phyloP scores from a whole-genome alignment of 257 asterid species.

The Rauvolfia tetraphylla region DNA sequence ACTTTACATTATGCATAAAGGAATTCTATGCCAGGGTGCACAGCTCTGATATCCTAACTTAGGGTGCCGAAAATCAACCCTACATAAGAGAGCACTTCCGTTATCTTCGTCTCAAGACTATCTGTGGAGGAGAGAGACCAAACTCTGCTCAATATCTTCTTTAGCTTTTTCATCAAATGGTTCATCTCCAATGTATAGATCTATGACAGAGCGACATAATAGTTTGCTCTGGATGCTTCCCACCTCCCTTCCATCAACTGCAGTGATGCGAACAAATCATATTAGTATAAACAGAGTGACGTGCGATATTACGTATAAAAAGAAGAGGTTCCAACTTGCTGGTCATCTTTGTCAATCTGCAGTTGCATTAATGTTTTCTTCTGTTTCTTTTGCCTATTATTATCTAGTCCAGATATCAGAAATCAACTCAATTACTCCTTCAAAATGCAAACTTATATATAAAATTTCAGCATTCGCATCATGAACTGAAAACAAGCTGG shows the following conservation, averaged over 20 bases:
- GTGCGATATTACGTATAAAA: background rate
- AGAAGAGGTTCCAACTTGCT: background rate
- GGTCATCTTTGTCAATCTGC: background rate
- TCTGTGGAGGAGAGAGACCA: conserved; percentile 61
- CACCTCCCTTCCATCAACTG: conserved; percentile 83
- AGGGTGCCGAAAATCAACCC: background rate
- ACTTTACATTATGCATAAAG: background rate
- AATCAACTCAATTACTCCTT: background rate
- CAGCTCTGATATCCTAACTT: background rate
- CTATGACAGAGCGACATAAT: conserved; percentile 69
- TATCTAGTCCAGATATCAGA: background rate
- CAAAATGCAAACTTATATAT: background rate
- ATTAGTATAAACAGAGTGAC: background rate
- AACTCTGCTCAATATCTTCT: conserved; percentile 58
- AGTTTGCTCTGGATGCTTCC: conserved; percentile 83
- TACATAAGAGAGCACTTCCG: background rate
- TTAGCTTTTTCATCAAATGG: conserved; percentile 86
- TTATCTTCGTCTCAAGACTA: conserved; percentile 6
- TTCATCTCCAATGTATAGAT: conserved; percentile 78
- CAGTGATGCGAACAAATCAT: conserved; percentile 12
- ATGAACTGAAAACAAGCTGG: background rate
- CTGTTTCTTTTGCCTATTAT: background rate
- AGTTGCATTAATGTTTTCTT: background rate
- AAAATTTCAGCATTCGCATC: background rate
- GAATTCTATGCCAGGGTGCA: background rate